Percentiles rank a stretch among this genome's conserved stretches.
Evolutionary conservation across 164 flowering plant species (phyloP).

Genomic region (Saururus chinensis): DNA sequence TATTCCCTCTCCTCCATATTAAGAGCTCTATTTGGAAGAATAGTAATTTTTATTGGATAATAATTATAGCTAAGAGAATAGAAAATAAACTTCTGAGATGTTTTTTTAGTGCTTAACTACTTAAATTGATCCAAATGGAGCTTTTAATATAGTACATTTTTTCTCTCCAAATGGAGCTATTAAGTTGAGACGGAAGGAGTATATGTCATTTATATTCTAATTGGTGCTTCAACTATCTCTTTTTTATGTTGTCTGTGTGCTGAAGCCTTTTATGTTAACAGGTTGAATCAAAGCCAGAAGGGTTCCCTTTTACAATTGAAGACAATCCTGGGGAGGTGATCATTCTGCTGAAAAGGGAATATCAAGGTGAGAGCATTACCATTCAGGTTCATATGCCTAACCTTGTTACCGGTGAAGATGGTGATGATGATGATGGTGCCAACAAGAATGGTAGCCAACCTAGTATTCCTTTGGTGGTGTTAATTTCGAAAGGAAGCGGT

Average conservation of each 20-base stretch:
- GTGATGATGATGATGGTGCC: conserved; percentile 22
- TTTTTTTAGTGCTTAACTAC: no score
- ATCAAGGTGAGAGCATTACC: conserved; percentile 49
- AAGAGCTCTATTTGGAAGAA: no score
- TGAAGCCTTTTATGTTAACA: conserved; percentile 8
- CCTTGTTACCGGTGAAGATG: conserved; percentile 46
- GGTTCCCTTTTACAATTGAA: conserved; percentile 63
- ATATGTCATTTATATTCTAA: background rate
- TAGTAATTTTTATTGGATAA: no score
- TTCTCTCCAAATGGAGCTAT: no score
- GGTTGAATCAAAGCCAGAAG: conserved; percentile 48
- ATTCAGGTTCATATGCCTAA: conserved; percentile 77
- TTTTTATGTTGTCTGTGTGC: background rate
- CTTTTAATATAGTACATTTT: no score
- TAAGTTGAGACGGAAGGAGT: no score
- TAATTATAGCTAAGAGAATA: no score
- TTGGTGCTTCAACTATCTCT: background rate
- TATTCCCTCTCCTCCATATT: no score
- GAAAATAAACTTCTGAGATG: no score
- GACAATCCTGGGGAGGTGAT: conserved; percentile 55
- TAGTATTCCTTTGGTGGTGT: conserved; percentile 50
- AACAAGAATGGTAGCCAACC: conserved; percentile 17
- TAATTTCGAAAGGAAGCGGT: conserved; percentile 51
- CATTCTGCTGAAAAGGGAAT: conserved; percentile 46
- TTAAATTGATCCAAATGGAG: no score